Evolutionary conservation across 768 basidiomycete genomes (phyloP).

Genomic region (Suillus lakei): DNA sequence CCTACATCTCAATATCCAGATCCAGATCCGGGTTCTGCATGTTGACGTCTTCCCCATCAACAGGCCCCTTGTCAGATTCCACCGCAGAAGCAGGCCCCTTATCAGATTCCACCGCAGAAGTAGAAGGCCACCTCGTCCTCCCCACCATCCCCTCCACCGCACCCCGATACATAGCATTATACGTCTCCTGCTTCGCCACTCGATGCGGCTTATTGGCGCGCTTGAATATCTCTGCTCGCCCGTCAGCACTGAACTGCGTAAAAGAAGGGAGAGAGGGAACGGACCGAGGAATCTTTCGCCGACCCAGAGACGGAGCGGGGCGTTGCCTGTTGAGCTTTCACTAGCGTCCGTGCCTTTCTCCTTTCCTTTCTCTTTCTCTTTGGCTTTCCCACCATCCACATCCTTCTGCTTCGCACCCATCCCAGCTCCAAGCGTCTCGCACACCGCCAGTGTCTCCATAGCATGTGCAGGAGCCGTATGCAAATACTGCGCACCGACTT

Average conservation of each 20-base stretch:
- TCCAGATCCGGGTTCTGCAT: neutral
- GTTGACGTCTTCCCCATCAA: neutral
- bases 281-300: conserved; percentile 71
- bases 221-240: conserved; percentile 56
- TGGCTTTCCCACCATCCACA: conserved; percentile 11
- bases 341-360: conserved; percentile 12
- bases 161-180: conserved; percentile 42
- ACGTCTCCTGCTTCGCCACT: conserved; percentile 48
- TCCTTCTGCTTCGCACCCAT: conserved; percentile 50
- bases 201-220: conserved; percentile 56
- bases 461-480: conserved; percentile 76
- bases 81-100: too few relatives aligned
- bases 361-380: conserved; percentile 1
- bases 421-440: conserved; percentile 73
- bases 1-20: neutral
- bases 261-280: conserved; percentile 22
- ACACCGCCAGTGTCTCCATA: conserved; percentile 63
- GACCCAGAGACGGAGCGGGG: conserved; percentile 70
- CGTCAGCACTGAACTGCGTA: neutral
- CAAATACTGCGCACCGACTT: conserved; percentile 72
- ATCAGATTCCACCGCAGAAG: neutral
- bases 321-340: conserved; percentile 56
- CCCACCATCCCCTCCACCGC: conserved; percentile 24
- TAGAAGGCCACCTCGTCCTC: conserved; percentile 1
- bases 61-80: neutral